Evolutionary conservation across 208 protist species (phyloP).

Genomic region (Acanthamoeba divionensis): DNA sequence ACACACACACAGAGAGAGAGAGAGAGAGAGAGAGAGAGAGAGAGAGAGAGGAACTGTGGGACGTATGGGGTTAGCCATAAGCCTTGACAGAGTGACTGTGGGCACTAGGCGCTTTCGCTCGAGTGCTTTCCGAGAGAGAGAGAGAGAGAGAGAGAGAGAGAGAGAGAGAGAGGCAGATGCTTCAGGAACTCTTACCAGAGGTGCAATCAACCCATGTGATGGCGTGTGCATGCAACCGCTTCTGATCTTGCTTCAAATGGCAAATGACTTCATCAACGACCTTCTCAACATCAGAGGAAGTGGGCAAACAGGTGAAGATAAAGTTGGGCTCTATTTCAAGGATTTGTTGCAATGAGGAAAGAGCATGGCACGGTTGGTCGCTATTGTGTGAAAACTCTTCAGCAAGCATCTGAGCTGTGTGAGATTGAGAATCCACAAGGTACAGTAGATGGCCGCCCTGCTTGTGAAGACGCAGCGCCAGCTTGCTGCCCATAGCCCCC

Average conservation of each 20-base stretch:
- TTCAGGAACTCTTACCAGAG: background rate
- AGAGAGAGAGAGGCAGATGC: background rate
- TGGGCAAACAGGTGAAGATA: conserved; percentile 15
- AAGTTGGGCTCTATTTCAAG: background rate
- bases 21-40: too few species aligned
- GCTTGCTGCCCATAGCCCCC: background rate
- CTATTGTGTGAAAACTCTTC: background rate
- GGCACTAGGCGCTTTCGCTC: too few species aligned
- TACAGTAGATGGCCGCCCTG: background rate
- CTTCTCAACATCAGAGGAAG: background rate
- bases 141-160: background rate
- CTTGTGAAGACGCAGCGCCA: background rate
- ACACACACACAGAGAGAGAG: too few species aligned
- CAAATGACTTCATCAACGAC: background rate
- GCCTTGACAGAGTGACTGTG: too few species aligned
- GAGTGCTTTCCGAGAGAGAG: too few species aligned
- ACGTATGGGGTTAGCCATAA: too few species aligned
- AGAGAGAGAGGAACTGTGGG: too few species aligned
- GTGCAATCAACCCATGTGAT: conserved; percentile 37
- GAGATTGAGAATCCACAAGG: background rate
- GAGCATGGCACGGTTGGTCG: background rate
- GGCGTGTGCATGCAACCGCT: background rate
- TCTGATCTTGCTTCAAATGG: background rate
- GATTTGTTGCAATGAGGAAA: background rate
- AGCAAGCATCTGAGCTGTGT: background rate